Conservation (phyloP, 768 basidiomycete genomes). For the Clathrus columnatus region DNA sequence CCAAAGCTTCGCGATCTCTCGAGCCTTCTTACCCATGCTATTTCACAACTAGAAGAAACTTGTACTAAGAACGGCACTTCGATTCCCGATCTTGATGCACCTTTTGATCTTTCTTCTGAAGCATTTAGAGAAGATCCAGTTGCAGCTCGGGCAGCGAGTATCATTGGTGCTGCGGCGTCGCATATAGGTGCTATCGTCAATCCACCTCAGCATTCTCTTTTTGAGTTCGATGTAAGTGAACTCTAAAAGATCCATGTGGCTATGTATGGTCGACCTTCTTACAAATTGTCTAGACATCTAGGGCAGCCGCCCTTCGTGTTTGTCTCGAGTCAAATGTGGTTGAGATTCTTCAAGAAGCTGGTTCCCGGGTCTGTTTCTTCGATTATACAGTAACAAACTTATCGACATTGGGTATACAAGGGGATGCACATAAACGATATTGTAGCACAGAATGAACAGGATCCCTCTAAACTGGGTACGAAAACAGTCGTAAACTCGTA, state of each 20-base stretch:
- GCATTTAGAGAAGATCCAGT: slow-evolving; percentile 35
- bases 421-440: slow-evolving; percentile 6
- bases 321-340: slow-evolving; percentile 27
- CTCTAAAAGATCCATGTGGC: not conserved
- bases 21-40: not conserved
- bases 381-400: not conserved
- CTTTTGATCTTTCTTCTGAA: slow-evolving; percentile 22
- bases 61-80: slow-evolving; percentile 14
- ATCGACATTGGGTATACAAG: not conserved
- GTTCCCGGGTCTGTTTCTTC: slow-evolving; percentile 21
- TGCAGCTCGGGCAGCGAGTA: slow-evolving; percentile 50
- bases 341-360: slow-evolving; percentile 34
- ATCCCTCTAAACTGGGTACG: slow-evolving; percentile 3
- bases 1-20: not conserved
- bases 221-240: not conserved
- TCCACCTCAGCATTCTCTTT: slow-evolving; percentile 13
- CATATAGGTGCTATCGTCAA: slow-evolving; percentile 19
- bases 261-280: not conserved
- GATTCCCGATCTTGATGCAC: slow-evolving; percentile 22
- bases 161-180: slow-evolving; percentile 20
- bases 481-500: not conserved
- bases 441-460: not conserved
- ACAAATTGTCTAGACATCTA: slow-evolving; percentile 12
- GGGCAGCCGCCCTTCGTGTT: slow-evolving; percentile 19
- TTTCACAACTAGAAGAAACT: slow-evolving; percentile 19